Percentiles rank a stretch among this genome's conserved stretches.
Conservation (phyloP, 768 basidiomycete species). For the Amanita brunnescens region DNA sequence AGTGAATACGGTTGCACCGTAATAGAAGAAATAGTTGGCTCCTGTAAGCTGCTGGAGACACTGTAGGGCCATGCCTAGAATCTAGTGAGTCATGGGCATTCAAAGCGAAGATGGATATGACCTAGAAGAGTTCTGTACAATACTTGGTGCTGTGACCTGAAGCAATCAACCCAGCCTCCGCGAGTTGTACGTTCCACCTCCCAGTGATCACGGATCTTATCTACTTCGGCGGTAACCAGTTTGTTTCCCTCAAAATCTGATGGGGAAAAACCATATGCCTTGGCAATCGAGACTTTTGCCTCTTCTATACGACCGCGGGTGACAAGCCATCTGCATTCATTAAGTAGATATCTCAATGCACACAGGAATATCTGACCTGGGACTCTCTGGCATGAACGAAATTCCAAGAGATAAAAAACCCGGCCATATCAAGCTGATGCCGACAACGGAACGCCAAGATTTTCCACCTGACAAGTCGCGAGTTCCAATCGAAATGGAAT, state of each 20-base stretch:
- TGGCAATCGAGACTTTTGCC: slow-evolving; percentile 39
- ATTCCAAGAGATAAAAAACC: slow-evolving; percentile 55
- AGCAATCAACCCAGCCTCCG: slow-evolving; percentile 64
- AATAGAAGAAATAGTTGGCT: slow-evolving; percentile 65
- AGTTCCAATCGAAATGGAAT: slow-evolving; percentile 65
- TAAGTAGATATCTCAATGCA: slow-evolving; percentile 3
- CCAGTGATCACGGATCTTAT: slow-evolving; percentile 46
- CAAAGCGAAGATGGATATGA: slow-evolving; percentile 9
- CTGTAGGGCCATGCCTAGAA: slow-evolving; percentile 51
- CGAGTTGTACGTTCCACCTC: slow-evolving; percentile 37
- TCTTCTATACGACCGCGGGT: slow-evolving; percentile 36
- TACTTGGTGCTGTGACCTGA: slow-evolving; percentile 43
- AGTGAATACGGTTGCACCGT: slow-evolving; percentile 56
- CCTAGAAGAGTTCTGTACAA: slow-evolving; percentile 56
- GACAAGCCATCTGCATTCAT: slow-evolving; percentile 43
- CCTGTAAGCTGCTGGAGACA: slow-evolving; percentile 66
- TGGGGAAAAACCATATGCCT: slow-evolving; percentile 36
- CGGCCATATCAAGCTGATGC: slow-evolving; percentile 56
- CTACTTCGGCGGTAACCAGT: slow-evolving; percentile 37
- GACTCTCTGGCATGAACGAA: slow-evolving; percentile 62
- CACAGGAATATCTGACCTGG: slow-evolving; percentile 24
- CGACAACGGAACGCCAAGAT: slow-evolving; percentile 58
- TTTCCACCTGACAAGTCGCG: slow-evolving; percentile 35
- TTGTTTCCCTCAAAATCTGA: slow-evolving; percentile 29
- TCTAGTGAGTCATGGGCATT: background rate